Conservation (phyloP, 2,329 filamentous ascomycete genomes). For the Talaromyces sp. region DNA sequence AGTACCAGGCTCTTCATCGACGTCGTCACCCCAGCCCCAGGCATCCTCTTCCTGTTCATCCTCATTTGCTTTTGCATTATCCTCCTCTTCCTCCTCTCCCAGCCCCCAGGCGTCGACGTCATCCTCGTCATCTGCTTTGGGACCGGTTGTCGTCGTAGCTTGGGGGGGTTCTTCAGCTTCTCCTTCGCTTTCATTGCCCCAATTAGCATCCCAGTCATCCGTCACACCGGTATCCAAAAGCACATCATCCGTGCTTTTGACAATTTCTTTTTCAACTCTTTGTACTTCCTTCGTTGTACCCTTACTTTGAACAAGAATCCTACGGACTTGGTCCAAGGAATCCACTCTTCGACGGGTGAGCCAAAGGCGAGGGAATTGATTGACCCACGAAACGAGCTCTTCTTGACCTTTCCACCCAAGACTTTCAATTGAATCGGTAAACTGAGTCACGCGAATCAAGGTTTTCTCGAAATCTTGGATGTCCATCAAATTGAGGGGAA, state of each 20-base stretch:
- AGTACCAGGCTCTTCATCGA: slow-evolving; percentile 38
- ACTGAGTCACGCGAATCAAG: slow-evolving; percentile 61
- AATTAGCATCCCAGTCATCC: slow-evolving; percentile 73
- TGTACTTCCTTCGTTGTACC: slow-evolving; percentile 69
- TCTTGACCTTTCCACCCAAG: slow-evolving; percentile 61
- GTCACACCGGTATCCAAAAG: slow-evolving; percentile 55
- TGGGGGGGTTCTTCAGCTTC: background rate
- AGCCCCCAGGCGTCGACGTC: slow-evolving; percentile 52
- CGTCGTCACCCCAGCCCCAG: slow-evolving; percentile 81
- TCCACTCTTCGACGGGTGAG: slow-evolving; percentile 76
- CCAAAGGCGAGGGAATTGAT: slow-evolving; percentile 78
- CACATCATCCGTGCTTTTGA: slow-evolving; percentile 67
- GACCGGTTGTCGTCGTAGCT: slow-evolving; percentile 11
- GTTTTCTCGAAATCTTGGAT: slow-evolving; percentile 69
- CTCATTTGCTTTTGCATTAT: slow-evolving; percentile 24
- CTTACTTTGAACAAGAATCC: slow-evolving; percentile 64
- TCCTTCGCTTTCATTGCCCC: slow-evolving; percentile 66
- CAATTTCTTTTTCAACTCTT: slow-evolving; percentile 76
- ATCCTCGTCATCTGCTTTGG: slow-evolving; percentile 33
- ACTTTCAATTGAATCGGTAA: slow-evolving; percentile 62
- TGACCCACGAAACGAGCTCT: slow-evolving; percentile 74
- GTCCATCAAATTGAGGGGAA: slow-evolving; percentile 70
- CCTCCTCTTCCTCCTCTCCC: slow-evolving; percentile 40
- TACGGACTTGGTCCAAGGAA: slow-evolving; percentile 71
- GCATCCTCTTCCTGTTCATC: slow-evolving; percentile 57